phyloP scores from a whole-genome alignment of 108 stramenopile genomes.

The Skeletonema grethae region DNA sequence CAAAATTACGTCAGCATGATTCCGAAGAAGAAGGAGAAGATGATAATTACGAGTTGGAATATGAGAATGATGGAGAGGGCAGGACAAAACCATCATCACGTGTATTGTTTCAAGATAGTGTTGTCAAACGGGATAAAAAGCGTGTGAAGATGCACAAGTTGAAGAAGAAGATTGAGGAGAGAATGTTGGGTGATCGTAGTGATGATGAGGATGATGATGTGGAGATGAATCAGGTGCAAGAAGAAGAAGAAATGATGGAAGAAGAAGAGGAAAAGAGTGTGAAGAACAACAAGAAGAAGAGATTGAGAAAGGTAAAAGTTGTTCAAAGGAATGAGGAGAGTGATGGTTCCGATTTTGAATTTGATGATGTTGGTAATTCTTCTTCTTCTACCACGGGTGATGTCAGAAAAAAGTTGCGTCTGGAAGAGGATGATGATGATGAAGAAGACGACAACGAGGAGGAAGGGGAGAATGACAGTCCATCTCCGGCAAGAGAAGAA shows the following conservation, averaged over 20 bases:
- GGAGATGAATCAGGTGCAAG: neutral
- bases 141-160: neutral
- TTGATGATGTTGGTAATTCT: conserved; percentile 12
- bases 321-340: conserved; percentile 4
- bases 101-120: conserved; percentile 1
- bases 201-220: neutral
- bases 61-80: no score
- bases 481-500: neutral
- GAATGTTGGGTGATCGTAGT: conserved; percentile 1
- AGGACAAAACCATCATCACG: neutral
- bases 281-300: neutral
- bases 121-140: conserved; percentile 7
- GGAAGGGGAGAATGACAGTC: conserved; percentile 10
- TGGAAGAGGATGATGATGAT: conserved; percentile 8
- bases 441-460: neutral
- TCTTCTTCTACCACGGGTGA: neutral
- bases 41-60: no score
- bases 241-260: neutral
- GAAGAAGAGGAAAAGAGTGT: conserved; percentile 4
- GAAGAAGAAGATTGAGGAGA: neutral
- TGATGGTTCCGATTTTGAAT: conserved; percentile 2
- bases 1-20: conserved; percentile 7
- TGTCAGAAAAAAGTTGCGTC: conserved; percentile 5
- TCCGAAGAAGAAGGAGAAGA: neutral
- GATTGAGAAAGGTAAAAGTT: neutral